Percentiles rank a stretch among this genome's conserved stretches.
Evolutionary conservation across 2,329 filamentous ascomycete genomes (phyloP).

Genomic region (Fusarium irregulare): DNA sequence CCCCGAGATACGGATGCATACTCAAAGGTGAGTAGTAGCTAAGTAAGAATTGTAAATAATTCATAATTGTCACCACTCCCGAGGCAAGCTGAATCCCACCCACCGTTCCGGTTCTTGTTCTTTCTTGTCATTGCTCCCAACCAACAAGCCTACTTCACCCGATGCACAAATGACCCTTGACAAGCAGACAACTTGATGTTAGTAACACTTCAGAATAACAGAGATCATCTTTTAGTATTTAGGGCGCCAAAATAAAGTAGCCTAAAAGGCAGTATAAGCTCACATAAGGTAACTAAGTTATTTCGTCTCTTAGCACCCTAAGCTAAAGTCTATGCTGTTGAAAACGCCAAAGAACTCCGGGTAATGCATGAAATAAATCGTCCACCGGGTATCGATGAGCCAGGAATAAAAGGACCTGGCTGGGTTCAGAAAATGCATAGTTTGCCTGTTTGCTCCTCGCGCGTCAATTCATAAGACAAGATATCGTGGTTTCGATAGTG

Average conservation of each 20-base stretch:
- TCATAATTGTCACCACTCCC: slow-evolving; percentile 46
- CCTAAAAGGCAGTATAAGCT: not conserved
- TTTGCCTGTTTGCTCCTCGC: slow-evolving; percentile 53
- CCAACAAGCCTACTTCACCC: slow-evolving; percentile 15
- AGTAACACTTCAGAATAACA: not conserved
- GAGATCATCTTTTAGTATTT: not conserved
- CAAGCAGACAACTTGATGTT: not conserved
- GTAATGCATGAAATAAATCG: slow-evolving; percentile 2
- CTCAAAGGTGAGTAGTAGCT: not conserved
- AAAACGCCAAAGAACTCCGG: slow-evolving; percentile 21
- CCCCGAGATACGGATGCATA: slow-evolving; percentile 42
- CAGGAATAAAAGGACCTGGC: slow-evolving; percentile 19
- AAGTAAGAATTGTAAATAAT: slow-evolving; percentile 31
- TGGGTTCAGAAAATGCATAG: slow-evolving; percentile 51
- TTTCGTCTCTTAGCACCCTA: not conserved
- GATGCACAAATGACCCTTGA: not conserved
- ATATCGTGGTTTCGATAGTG: slow-evolving; percentile 78
- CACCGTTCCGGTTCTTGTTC: slow-evolving; percentile 20
- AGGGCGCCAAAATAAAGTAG: not conserved
- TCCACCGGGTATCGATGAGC: slow-evolving; percentile 34
- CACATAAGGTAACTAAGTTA: not conserved
- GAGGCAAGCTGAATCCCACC: slow-evolving; percentile 24
- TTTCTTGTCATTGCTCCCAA: slow-evolving; percentile 8
- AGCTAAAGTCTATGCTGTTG: not conserved
- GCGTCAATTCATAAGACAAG: slow-evolving; percentile 73